These are phyloP conservation scores for Xanthoceras sorbifolium DNA, from an alignment of 345 rosid species.

Conservation along the genomic window DNA sequence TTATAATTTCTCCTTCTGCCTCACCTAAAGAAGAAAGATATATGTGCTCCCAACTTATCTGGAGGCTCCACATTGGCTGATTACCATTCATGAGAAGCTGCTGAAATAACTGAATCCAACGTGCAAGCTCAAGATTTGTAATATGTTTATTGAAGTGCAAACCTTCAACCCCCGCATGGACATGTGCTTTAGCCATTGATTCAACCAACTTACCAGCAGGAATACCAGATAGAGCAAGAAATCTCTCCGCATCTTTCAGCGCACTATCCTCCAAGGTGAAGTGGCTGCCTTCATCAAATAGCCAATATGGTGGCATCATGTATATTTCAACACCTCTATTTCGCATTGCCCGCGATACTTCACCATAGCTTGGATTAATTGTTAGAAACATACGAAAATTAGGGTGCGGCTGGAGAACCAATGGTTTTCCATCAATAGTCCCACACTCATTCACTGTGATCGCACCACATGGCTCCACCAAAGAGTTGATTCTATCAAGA, in stretches of 20 bases:
- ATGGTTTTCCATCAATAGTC: constrained; percentile 77
- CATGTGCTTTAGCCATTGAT: constrained; percentile 88
- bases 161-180: constrained; percentile 64
- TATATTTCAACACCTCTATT: constrained; percentile 95
- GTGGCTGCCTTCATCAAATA: constrained; percentile 45
- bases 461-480: constrained; percentile 86
- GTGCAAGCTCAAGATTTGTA: constrained; percentile 83
- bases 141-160: constrained; percentile 47
- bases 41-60: constrained; percentile 88
- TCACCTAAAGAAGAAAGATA: constrained; percentile 83
- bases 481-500: constrained; percentile 96
- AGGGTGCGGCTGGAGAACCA: constrained; percentile 76
- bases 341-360: constrained; percentile 96
- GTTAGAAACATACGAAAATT: constrained; percentile 89
- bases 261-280: constrained; percentile 48
- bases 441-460: constrained; percentile 94
- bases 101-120: constrained; percentile 84
- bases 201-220: constrained; percentile 60
- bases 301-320: constrained; percentile 94
- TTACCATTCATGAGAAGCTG: constrained; percentile 73
- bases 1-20: constrained; percentile 56
- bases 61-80: constrained; percentile 78
- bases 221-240: constrained; percentile 76
- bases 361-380: constrained; percentile 84
- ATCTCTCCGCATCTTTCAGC: constrained; percentile 62